Percentiles rank a stretch among this genome's conserved stretches.
These are phyloP conservation scores for Neurospora terricola DNA, from an alignment of 495 filamentous ascomycete genomes.

Conservation along the genomic window DNA sequence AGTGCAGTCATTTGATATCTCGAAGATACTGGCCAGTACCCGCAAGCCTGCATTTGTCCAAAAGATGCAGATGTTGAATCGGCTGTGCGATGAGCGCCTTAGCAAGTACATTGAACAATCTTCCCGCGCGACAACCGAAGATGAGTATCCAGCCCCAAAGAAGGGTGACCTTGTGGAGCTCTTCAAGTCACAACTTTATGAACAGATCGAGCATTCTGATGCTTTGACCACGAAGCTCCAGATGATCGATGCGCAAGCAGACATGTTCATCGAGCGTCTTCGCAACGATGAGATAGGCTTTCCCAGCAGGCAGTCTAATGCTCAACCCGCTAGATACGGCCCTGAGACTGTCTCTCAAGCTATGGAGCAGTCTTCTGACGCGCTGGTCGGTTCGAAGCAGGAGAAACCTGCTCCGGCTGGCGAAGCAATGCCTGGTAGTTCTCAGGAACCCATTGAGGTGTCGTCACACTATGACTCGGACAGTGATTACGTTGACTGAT, in stretches of 20 bases:
- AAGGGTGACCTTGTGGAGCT: not conserved
- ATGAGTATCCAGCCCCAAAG: not conserved
- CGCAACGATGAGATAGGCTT: not conserved
- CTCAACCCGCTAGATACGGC: not conserved
- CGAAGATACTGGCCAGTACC: not conserved
- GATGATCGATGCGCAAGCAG: not conserved
- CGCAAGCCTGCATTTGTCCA: not conserved
- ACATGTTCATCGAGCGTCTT: conserved; percentile 6
- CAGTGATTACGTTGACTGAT: not conserved
- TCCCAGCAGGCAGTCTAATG: not conserved
- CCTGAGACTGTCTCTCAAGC: not conserved
- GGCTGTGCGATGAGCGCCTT: not conserved
- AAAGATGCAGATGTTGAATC: not conserved
- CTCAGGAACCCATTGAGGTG: not conserved
- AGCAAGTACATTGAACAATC: not conserved
- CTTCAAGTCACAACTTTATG: not conserved
- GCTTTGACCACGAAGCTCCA: not conserved
- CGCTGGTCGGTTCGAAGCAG: not conserved
- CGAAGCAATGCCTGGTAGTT: not conserved
- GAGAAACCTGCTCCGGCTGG: not conserved
- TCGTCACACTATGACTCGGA: not conserved
- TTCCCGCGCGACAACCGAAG: not conserved
- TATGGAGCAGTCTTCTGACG: not conserved
- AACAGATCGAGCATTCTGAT: not conserved
- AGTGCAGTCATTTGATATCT: not conserved